These are phyloP conservation scores for Aegilops tauschii DNA, from an alignment of 176 grass and related monocot genomes.

Conservation along the genomic window DNA sequence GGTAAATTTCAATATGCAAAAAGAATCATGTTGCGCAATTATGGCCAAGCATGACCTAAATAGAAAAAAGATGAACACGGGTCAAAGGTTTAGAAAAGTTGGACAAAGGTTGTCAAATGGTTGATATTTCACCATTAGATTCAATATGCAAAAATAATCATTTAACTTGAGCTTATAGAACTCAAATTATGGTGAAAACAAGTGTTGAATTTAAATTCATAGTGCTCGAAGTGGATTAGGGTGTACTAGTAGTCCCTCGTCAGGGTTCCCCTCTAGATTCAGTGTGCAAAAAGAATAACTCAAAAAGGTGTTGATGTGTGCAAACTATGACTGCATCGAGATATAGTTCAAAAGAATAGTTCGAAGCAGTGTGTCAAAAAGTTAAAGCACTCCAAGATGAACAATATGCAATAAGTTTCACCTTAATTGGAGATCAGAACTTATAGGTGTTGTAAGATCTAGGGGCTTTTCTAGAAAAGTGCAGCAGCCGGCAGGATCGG, in stretches of 20 bases:
- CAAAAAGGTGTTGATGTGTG: neutral
- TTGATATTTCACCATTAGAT: too few relatives aligned
- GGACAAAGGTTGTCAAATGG: neutral
- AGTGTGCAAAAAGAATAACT: neutral
- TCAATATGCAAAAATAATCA: too few relatives aligned
- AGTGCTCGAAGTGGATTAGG: too few relatives aligned
- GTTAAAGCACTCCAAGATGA: neutral
- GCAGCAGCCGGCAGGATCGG: neutral
- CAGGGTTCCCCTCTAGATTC: neutral
- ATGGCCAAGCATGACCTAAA: neutral
- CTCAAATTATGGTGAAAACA: too few relatives aligned
- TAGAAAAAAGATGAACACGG: neutral
- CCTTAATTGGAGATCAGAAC: neutral
- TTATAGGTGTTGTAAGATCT: neutral
- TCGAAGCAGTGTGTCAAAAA: neutral
- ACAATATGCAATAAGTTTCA: neutral
- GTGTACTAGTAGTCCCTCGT: too few relatives aligned
- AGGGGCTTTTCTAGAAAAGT: neutral
- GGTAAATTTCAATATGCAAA: neutral
- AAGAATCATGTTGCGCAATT: neutral
- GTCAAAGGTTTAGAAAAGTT: neutral
- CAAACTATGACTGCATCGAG: neutral
- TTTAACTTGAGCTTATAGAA: too few relatives aligned
- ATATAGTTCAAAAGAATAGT: neutral
- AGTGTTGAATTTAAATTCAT: too few relatives aligned